Evolutionary conservation across 31 red algal species (phyloP).

Genomic region (Odonthalia washingtoniensis): DNA sequence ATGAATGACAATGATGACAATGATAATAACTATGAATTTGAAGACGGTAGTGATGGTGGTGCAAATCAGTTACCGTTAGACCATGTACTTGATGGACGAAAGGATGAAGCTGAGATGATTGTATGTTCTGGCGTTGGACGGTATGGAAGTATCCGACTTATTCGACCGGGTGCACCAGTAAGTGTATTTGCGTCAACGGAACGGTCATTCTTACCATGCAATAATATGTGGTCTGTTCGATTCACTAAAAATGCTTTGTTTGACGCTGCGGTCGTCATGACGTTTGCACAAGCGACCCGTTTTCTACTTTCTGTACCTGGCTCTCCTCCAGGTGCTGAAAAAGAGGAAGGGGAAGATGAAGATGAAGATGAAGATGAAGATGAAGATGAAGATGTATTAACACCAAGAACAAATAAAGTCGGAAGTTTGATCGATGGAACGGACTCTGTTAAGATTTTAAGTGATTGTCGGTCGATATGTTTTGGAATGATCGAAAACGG

Average conservation of each 20-base stretch:
- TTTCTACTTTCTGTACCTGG: constrained; percentile 54
- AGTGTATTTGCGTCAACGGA: too few species aligned
- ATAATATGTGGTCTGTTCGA: too few species aligned
- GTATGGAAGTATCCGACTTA: constrained; percentile 64
- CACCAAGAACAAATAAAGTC: constrained; percentile 2
- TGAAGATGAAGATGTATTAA: too few species aligned
- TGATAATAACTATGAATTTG: too few species aligned
- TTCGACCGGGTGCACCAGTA: too few species aligned
- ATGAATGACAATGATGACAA: too few species aligned
- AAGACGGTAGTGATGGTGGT: too few species aligned
- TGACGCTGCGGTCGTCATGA: constrained; percentile 62
- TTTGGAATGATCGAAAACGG: constrained; percentile 64
- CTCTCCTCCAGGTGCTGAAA: neutral
- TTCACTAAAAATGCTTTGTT: too few species aligned
- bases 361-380: too few species aligned
- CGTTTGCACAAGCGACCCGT: constrained; percentile 62
- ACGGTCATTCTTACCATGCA: too few species aligned
- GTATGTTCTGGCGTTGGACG: constrained; percentile 73
- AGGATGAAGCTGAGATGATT: constrained; percentile 56
- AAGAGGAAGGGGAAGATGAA: neutral
- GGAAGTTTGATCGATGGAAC: constrained; percentile 61
- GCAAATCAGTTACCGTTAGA: too few species aligned
- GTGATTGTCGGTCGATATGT: constrained; percentile 45
- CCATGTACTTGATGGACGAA: too few species aligned
- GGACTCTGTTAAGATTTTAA: constrained; percentile 38